Base-by-base conservation (phyloP, 495 filamentous ascomycete genomes). In the Penicillium lividum region DNA sequence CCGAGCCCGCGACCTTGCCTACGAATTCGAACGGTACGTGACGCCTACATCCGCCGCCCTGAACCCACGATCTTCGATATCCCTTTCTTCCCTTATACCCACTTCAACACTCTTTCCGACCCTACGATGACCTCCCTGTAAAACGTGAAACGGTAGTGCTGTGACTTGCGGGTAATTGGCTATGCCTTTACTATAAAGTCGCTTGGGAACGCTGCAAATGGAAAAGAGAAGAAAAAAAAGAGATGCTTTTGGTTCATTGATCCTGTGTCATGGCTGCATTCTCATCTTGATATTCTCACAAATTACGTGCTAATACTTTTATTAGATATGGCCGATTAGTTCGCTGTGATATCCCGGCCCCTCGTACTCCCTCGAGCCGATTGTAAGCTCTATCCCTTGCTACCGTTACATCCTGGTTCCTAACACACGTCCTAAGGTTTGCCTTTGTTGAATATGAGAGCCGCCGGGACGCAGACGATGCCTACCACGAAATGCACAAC, bases 11-110 rank as follows among this genome's bases (percentile, higher is more conserved):
- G 94, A 99, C 80, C 91, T 99, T 77, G 94, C 94, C 81, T 98
- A 97, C 90, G 94, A 99, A 84, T 97, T 97, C 89, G 92, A 97
- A 90, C 90, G 93, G 95, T 98, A 95, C 83, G 89, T 92, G 65
- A 71, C 79, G 83, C 82, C 78, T 72, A 73, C 72, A 73, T 59
- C 65, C 73, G 36, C 66, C 69, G 64, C 70, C 63, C 68, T 68
- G 61, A 67, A 66, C 63, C 59, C 64, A 63, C 69, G 67, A 58
- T 62, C 56, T 60, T 51, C 55, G 63, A 55, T 51, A 48, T 36
- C 56, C 48, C 27, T 43, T 53, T 58, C 53, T 16, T 50, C 59
- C 62, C 46, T 29, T 40, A 40, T n/a, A n/a, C 38, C 29, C 57
- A 50, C 44, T 56, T 42, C 25, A 40, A 40, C 38, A 40, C 38